Evolutionary conservation across 2,329 filamentous ascomycete species (phyloP).

Genomic region (Talaromyces sp.): DNA sequence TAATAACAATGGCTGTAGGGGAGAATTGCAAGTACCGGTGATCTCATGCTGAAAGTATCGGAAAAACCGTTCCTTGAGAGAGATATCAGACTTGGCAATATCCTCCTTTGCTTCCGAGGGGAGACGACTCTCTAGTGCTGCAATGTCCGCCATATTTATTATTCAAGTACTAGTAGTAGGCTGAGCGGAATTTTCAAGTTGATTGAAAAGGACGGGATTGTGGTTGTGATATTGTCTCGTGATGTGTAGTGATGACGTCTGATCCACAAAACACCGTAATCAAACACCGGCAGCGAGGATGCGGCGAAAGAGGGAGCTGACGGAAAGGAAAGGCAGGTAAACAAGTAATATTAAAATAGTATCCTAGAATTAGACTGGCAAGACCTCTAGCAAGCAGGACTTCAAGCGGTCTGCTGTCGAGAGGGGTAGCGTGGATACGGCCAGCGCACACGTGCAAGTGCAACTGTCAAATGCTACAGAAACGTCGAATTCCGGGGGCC

Average conservation of each 20-base stretch:
- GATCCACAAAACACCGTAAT: background rate
- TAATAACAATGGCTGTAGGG: background rate
- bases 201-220: background rate
- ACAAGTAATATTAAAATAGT: background rate
- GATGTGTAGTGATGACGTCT: conserved; percentile 14
- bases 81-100: conserved; percentile 30
- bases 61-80: conserved; percentile 73
- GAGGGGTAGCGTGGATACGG: background rate
- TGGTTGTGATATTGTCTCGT: background rate
- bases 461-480: background rate
- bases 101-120: conserved; percentile 29
- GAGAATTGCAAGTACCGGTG: conserved; percentile 48
- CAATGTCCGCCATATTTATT: conserved; percentile 25
- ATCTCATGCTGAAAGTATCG: conserved; percentile 74
- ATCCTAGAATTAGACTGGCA: background rate
- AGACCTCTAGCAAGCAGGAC: too few relatives aligned
- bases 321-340: background rate
- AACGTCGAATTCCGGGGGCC: background rate
- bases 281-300: conserved; percentile 1
- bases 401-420: too few relatives aligned
- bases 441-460: background rate
- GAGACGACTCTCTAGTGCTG: conserved; percentile 20
- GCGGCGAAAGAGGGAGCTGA: background rate
- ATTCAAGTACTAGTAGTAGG: background rate
- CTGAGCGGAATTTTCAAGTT: background rate